phyloP scores from a whole-genome alignment of 192 early-diverging fungal genomes.

The Coemansia sp. region DNA sequence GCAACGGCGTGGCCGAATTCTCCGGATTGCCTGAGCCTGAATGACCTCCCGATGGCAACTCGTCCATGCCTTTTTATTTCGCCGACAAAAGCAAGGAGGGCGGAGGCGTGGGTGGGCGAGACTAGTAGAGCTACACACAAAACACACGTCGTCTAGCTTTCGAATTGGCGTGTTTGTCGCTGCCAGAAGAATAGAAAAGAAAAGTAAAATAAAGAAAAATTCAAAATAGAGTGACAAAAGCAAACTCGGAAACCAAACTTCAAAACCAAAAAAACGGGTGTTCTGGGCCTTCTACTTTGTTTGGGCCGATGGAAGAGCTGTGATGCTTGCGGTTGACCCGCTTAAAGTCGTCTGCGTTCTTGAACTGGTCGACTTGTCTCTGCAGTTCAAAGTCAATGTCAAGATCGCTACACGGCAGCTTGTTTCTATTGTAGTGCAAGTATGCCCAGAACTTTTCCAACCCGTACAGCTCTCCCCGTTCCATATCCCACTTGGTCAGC shows the following conservation, averaged over 20 bases:
- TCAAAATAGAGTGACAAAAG: not conserved
- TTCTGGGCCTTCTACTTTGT: no score
- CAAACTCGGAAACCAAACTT: not conserved
- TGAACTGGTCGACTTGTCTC: constrained; percentile 60
- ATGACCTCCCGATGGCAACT: constrained; percentile 17
- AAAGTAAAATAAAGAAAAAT: not conserved
- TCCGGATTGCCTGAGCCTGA: constrained; percentile 29
- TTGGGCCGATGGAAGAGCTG: constrained; percentile 15
- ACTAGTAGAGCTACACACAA: not conserved
- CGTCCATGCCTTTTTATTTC: constrained; percentile 26
- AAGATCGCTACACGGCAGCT: constrained; percentile 61
- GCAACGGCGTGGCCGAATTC: constrained; percentile 26
- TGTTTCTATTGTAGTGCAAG: constrained; percentile 85
- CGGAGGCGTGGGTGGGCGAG: not conserved
- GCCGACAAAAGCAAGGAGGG: not conserved
- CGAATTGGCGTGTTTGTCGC: not conserved
- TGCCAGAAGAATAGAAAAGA: not conserved
- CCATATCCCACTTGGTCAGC: constrained; percentile 70
- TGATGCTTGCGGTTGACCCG: constrained; percentile 42
- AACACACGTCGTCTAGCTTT: not conserved
- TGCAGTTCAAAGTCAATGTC: constrained; percentile 57
- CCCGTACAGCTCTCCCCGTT: constrained; percentile 77
- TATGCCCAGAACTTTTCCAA: constrained; percentile 97
- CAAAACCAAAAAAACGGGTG: not conserved
- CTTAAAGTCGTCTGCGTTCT: constrained; percentile 60